phyloP scores from a whole-genome alignment of 2,329 filamentous ascomycete genomes.

The Boeremia exigua region DNA sequence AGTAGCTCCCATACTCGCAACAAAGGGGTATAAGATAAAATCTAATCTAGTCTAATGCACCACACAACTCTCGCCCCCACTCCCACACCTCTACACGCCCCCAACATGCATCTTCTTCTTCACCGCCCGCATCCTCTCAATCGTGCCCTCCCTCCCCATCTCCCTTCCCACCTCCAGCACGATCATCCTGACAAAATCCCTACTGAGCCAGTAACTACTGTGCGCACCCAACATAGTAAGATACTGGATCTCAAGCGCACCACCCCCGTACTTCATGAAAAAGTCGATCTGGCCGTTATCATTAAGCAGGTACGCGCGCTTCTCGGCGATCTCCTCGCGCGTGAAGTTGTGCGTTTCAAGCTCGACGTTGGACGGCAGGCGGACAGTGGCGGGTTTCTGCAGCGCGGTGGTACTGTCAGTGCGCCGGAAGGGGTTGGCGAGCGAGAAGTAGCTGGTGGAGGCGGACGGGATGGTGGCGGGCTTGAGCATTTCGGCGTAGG shows the following conservation, averaged over 20 bases:
- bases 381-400: slow-evolving; percentile 38
- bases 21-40: no score
- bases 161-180: slow-evolving; percentile 84
- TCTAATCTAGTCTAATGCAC: no score
- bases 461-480: slow-evolving; percentile 79
- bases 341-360: slow-evolving; percentile 95
- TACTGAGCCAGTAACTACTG: slow-evolving; percentile 88
- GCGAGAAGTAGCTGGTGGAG: slow-evolving; percentile 56
- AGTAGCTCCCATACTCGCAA: background rate
- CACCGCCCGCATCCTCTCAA: slow-evolving; percentile 61
- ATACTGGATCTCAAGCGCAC: slow-evolving; percentile 92
- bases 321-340: slow-evolving; percentile 89
- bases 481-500: slow-evolving; percentile 78
- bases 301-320: slow-evolving; percentile 84
- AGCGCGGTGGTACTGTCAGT: slow-evolving; percentile 30
- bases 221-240: slow-evolving; percentile 96
- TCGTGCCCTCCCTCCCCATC: slow-evolving; percentile 67
- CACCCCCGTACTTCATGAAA: slow-evolving; percentile 81
- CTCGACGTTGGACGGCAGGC: slow-evolving; percentile 68
- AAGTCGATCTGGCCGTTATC: slow-evolving; percentile 97
- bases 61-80: background rate
- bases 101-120: slow-evolving; percentile 52
- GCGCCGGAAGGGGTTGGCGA: slow-evolving; percentile 50
- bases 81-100: background rate
- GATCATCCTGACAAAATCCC: slow-evolving; percentile 87